These are phyloP conservation scores for Paramecium sexaurelia DNA, from an alignment of 73 alveolate genomes.

Conservation along the genomic window DNA sequence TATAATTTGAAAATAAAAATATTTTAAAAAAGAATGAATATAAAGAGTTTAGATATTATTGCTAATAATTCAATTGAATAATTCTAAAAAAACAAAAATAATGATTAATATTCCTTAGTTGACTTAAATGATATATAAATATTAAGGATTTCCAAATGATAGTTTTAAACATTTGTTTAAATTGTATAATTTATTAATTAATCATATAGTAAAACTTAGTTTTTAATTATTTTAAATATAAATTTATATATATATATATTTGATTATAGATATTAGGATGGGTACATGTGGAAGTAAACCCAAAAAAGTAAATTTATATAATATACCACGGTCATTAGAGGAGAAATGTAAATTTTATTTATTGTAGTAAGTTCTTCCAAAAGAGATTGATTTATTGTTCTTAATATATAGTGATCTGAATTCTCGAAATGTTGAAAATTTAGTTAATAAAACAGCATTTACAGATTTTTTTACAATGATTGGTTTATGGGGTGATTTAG, in stretches of 20 bases:
- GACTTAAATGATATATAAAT: no score
- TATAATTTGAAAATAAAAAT: no score
- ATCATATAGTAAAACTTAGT: not conserved
- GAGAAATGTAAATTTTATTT: not conserved
- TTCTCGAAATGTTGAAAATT: not conserved
- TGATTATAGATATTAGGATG: not conserved
- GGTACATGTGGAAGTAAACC: constrained; percentile 35
- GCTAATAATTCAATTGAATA: no score
- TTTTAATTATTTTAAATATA: not conserved
- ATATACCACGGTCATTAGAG: constrained; percentile 15
- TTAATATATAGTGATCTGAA: not conserved
- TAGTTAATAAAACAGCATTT: constrained; percentile 3
- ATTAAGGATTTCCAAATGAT: no score
- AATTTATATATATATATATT: not conserved
- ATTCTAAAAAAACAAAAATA: no score
- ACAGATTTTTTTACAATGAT: constrained; percentile 57
- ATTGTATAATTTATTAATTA: not conserved
- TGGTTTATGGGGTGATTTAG: constrained; percentile 51
- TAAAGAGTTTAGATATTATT: no score
- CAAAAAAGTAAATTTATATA: not conserved
- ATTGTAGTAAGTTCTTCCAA: not conserved
- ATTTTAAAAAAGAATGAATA: no score
- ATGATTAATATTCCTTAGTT: no score
- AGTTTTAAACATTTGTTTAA: no score
- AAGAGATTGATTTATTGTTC: constrained; percentile 17